Evolutionary conservation across 768 basidiomycete species (phyloP).

Genomic region (Udeniomyces megalosporus): DNA sequence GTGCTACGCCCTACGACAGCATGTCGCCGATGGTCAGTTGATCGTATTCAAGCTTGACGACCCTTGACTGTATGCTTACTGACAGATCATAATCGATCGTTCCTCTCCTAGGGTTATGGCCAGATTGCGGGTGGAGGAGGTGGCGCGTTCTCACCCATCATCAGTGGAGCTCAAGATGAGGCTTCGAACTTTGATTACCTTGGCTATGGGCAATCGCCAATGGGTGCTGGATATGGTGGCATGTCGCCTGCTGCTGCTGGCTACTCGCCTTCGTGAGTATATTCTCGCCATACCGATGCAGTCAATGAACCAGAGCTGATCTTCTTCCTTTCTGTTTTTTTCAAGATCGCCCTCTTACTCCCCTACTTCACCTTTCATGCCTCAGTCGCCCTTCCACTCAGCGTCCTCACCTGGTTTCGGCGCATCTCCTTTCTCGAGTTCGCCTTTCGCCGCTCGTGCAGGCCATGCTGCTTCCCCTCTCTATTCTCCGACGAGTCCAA

Average conservation of each 20-base stretch:
- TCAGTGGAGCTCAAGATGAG: conserved; percentile 33
- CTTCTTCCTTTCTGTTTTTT: conserved; percentile 6
- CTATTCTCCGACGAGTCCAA: conserved; percentile 15
- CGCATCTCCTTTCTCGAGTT: conserved; percentile 62
- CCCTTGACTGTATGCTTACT: no score
- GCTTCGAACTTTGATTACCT: conserved; percentile 41
- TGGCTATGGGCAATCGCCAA: conserved; percentile 67
- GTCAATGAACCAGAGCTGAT: background rate
- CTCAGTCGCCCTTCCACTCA: conserved; percentile 19
- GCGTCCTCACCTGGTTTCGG: conserved; percentile 73
- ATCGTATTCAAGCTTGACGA: background rate
- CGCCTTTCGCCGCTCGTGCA: conserved; percentile 1
- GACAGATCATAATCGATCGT: no score
- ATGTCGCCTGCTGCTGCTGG: conserved; percentile 38
- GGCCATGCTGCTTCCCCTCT: conserved; percentile 15
- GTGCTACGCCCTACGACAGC: conserved; percentile 92
- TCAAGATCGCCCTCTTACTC: conserved; percentile 20
- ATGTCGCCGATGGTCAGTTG: conserved; percentile 39
- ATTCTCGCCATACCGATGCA: background rate
- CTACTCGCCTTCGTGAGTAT: conserved; percentile 17
- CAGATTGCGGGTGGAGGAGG: conserved; percentile 42
- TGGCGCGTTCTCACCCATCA: conserved; percentile 88
- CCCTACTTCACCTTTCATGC: conserved; percentile 51
- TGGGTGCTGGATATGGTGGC: conserved; percentile 43
- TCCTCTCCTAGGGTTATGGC: background rate